Conservation (phyloP, 1,139 yeast species). For the Taphrina confusa region DNA sequence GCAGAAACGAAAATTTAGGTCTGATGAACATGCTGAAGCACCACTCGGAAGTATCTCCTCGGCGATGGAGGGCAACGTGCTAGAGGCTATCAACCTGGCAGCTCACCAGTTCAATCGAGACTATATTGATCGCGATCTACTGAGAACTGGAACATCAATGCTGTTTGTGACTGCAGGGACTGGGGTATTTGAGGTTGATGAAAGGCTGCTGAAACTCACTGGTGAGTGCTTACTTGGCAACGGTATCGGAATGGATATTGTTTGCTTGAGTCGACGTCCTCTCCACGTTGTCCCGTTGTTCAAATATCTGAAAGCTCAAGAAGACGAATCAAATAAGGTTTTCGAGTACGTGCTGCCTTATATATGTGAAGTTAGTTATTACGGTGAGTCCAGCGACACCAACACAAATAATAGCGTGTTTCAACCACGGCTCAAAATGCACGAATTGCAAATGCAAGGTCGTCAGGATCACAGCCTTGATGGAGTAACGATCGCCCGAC, state of each 20-base stretch:
- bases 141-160: conserved; percentile 84
- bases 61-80: conserved; percentile 80
- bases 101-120: conserved; percentile 76
- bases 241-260: conserved; percentile 83
- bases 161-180: conserved; percentile 88
- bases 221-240: conserved; percentile 72
- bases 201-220: conserved; percentile 70
- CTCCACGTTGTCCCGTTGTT: conserved; percentile 88
- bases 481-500: conserved; percentile 62
- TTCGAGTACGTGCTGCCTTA: conserved; percentile 26
- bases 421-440: conserved; percentile 90
- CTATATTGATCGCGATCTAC: conserved; percentile 78
- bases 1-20: conserved; percentile 40
- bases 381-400: conserved; percentile 17
- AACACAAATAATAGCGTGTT: conserved; percentile 54
- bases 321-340: not conserved
- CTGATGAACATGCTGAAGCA: conserved; percentile 42
- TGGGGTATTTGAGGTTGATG: conserved; percentile 90
- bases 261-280: conserved; percentile 88
- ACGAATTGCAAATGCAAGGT: conserved; percentile 98
- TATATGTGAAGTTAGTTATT: conserved; percentile 28
- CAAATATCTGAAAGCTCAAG: conserved; percentile 56
- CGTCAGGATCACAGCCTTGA: conserved; percentile 85
- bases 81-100: conserved; percentile 85
- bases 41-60: conserved; percentile 59